phyloP scores from a whole-genome alignment of 164 flowering plant genomes.

The Saururus chinensis region DNA sequence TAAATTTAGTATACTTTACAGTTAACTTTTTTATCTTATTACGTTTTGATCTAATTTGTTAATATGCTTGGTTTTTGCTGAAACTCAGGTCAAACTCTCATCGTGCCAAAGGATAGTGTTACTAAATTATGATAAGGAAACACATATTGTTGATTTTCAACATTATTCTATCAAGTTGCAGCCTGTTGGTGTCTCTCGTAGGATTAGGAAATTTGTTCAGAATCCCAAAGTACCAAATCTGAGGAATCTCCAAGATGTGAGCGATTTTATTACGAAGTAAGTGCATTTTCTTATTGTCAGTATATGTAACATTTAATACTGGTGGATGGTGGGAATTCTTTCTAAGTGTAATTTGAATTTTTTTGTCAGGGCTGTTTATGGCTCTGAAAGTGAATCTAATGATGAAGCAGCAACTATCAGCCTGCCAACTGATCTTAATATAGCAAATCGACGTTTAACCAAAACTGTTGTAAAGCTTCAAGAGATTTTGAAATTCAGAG shows the following conservation, averaged over 20 bases:
- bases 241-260: conserved; percentile 79
- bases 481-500: too few relatives aligned
- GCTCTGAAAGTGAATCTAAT: conserved; percentile 97
- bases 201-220: conserved; percentile 92
- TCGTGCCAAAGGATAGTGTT: conserved; percentile 86
- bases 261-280: conserved; percentile 85
- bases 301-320: not conserved
- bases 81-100: conserved; percentile 66
- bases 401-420: conserved; percentile 92
- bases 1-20: not conserved
- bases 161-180: conserved; percentile 89
- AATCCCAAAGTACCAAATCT: conserved; percentile 87
- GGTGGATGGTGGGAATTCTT: too few relatives aligned
- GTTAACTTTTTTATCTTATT: not conserved
- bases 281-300: too few relatives aligned
- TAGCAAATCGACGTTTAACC: conserved; percentile 56
- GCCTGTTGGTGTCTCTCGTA: conserved; percentile 96
- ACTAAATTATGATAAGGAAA: conserved; percentile 81
- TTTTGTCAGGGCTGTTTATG: conserved; percentile 75
- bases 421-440: conserved; percentile 53
- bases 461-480: conserved; percentile 95
- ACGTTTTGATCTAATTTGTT: not conserved
- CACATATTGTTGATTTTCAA: conserved; percentile 81
- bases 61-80: too few relatives aligned
- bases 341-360: not conserved